These are phyloP conservation scores for Dothideomycetes sp. DNA, from an alignment of 2,329 filamentous ascomycete species.

Conservation along the genomic window DNA sequence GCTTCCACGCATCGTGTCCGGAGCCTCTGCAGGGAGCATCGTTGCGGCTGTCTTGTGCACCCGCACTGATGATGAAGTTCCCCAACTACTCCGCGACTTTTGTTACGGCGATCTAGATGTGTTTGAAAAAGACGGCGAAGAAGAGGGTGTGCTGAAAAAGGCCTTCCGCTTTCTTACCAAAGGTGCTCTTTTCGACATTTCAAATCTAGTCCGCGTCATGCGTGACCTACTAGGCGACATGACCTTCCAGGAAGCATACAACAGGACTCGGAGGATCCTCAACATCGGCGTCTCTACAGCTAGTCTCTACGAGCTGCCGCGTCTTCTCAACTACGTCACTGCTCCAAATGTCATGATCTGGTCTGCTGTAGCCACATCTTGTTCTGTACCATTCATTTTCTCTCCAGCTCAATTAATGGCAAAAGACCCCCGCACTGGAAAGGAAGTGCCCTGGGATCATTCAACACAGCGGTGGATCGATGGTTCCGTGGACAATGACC, in stretches of 20 bases:
- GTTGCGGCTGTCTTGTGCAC: conserved; percentile 72
- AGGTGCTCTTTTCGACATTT: conserved; percentile 76
- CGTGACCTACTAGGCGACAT: conserved; percentile 69
- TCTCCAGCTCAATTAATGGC: conserved; percentile 66
- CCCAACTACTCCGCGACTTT: conserved; percentile 56
- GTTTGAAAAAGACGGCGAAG: conserved; percentile 53
- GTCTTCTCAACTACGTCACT: conserved; percentile 84
- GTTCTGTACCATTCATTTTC: conserved; percentile 82
- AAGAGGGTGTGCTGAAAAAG: conserved; percentile 57
- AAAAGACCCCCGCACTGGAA: conserved; percentile 72
- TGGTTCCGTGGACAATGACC: conserved; percentile 86
- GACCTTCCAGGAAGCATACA: conserved; percentile 93
- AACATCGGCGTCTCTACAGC: conserved; percentile 91
- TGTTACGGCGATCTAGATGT: conserved; percentile 72
- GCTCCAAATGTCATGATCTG: conserved; percentile 91
- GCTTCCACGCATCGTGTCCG: conserved; percentile 76
- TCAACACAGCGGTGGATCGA: conserved; percentile 83
- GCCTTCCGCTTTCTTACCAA: conserved; percentile 64
- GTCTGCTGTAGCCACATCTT: conserved; percentile 93
- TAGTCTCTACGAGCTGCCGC: conserved; percentile 74
- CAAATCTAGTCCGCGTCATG: conserved; percentile 73
- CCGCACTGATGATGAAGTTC: conserved; percentile 67
- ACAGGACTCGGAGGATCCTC: conserved; percentile 79
- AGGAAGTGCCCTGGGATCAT: conserved; percentile 73
- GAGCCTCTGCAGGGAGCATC: conserved; percentile 78